Base-by-base conservation (phyloP, 305 asterid genomes). In the Striga hermonthica region DNA sequence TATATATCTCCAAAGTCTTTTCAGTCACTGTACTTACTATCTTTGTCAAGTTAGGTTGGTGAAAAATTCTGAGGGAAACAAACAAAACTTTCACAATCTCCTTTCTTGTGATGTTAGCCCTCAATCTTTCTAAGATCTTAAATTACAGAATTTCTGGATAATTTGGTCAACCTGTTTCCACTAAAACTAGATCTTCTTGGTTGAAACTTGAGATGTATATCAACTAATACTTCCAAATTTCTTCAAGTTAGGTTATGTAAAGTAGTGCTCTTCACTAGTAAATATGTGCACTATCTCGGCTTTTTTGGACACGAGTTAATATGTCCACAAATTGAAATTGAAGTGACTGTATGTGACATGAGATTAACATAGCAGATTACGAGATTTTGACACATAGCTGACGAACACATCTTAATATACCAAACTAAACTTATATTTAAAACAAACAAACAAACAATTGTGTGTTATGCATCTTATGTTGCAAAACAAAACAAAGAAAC, bases 131-230 rank as follows among this genome's bases (percentile, higher is more conserved):
- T 10, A 68, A 14, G 31, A 35, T 57, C 48, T 41, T 41, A 72
- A 41, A 41, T 52, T 66, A 22, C 48, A 36, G 3, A 15, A 47
- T 57, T 47, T 64, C 56, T 37, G 39, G 55, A 64, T 61, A 36
- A 63, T 63, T 63, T n/a, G 36, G 47, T 50, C 45, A 57, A 6
- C 60, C 28, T 15, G 59, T 74, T 57, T 58, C 65, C 71, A 68
- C 61, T 57, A 6, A 68, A 73, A 57, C 43, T 68, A 48, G 69
- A 36, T 47, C 44, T 48, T 38, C 45, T 15, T 10, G 39, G 31
- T 40, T 66, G 11, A 39, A 45, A 11, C 52, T 45, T 45, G 52
- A 45, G n/a, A 45, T 45, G 13, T 8, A 45, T 45, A 4, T 15
- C 41, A 22, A 44, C 6, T 31, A 43, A 41, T 34, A 43, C 36